Evolutionary conservation across 345 rosid genomes (phyloP), one percentile per base, ranked within the genome.

Genomic region (Citrus cavaleriei): DNA sequence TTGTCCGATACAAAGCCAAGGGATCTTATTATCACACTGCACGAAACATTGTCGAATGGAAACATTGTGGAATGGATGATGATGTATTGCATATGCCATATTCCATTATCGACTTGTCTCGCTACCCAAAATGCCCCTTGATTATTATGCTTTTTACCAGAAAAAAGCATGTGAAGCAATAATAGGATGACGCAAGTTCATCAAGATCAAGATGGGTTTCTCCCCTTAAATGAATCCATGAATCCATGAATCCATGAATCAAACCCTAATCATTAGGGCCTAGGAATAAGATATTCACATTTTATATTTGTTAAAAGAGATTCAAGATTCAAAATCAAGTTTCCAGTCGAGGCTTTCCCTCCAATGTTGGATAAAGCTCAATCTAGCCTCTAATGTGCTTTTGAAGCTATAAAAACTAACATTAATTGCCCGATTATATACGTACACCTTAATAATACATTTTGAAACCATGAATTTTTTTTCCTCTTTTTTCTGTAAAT

Each of bases 51-150:
- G 62, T 21, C 37, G n/a, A 27, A 16, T 14, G 55, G 80, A 60
- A 73, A 78, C n/a, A 10, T 28, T 51, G 71, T 14, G 24, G 19
- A 27, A 16, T 16, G 61, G 83, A 60, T 74, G 83, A 74, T 68
- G 80, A 61, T 62, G 78, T 9, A 54, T 61, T 51, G 71, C 57
- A 65, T 34, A 71, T 10, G n/a, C 27, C 10, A 34, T 14, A 3
- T 68, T 42, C 72, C 12, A 61, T 21, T 38, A 18, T 46, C 2
- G 64, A 51, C 46, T 10, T 22, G 22, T 58, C 2, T 54, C 51
- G 21, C 30, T 79, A 14, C 79, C 83, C 66, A 79, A 79, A 76
- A 62, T 75, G 76, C 72, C 81, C 87, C 80, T 79, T 19, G 62
- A 74, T 77, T 18, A 82, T 80, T 77, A 64, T 61, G 66, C 75